Percentiles rank a stretch among this genome's conserved stretches.
Evolutionary conservation across 345 rosid genomes (phyloP).

Genomic region (Rhizophora mangle): DNA sequence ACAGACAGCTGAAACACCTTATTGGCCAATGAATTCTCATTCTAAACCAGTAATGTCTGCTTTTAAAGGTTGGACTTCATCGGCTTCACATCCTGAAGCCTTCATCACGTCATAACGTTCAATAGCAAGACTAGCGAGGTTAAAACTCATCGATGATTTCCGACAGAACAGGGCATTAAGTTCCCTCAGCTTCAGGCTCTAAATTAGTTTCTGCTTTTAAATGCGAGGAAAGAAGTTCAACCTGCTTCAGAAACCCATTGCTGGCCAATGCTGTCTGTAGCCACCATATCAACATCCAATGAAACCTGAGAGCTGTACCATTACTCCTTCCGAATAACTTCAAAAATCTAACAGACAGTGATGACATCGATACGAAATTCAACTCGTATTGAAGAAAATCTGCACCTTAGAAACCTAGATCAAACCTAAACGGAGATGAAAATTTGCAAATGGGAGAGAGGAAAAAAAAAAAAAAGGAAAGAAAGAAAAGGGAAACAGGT

Average conservation of each 20-base stretch:
- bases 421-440: too few relatives aligned
- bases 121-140: conserved; percentile 37
- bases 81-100: conserved; percentile 57
- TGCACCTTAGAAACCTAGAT: too few relatives aligned
- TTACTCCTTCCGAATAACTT: conserved; percentile 60
- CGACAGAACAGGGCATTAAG: conserved; percentile 43
- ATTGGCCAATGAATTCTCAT: conserved; percentile 34
- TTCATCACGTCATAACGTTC: conserved; percentile 62
- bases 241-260: conserved; percentile 45
- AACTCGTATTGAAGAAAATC: too few relatives aligned
- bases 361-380: too few relatives aligned
- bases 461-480: too few relatives aligned
- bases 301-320: conserved; percentile 69
- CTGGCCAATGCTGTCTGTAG: conserved; percentile 37
- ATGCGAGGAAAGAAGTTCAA: conserved; percentile 34
- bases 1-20: conserved; percentile 24
- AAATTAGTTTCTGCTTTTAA: conserved; percentile 46
- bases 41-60: conserved; percentile 58
- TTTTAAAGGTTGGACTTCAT: conserved; percentile 45
- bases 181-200: conserved; percentile 47
- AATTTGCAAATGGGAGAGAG: too few relatives aligned
- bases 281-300: conserved; percentile 55
- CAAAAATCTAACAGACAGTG: conserved; percentile 46
- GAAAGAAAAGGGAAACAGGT: too few relatives aligned
- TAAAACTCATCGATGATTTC: conserved; percentile 40